Base-by-base conservation (phyloP, 495 filamentous ascomycete genomes). In the Lepraria neglecta region DNA sequence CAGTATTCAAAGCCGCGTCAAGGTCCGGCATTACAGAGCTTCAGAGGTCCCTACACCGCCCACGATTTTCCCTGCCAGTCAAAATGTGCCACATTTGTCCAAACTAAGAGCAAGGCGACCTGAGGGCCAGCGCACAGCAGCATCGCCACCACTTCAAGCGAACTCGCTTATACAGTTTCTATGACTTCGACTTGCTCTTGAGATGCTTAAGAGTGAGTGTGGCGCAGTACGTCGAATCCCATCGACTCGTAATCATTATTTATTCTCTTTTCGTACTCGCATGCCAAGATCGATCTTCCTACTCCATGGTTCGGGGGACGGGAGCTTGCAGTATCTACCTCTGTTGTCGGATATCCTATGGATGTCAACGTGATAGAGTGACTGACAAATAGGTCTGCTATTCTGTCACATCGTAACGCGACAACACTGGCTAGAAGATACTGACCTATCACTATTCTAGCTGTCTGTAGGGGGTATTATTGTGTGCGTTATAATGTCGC, bases 51-150 rank as follows among this genome's bases (percentile, higher is more conserved):
- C 31, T 38, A 33, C 31, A 38, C 28, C 33, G 51, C n/a, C 6
- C 19, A 54, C 30, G 51, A n/a, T 19, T 7, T 54, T 17, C 51
- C 21, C 54, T 42, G 19, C 54, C 54, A 57, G 38, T 57, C 38
- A 57, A 28, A 57, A 45, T 4, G 54, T 57, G 54, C 54, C 54
- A 57, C 54, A 57, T 45, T 45, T 43, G 15, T 38, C 38, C 35
- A 57, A 24, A 57, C 54, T 31, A 57, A 43, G 4, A 14, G 7
- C 27, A 14, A 28, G 6, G 12, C 54, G 17, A 31, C 14, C 38
- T 28, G 54, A 24, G 21, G 33, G 54, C 35, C 54, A 57, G 38
- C 54, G 54, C 54, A 57, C 38, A 24, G 54, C 35, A 28, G 35
- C 42, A 43, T 57, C 35, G 54, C 54, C 54, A 57, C 54, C 21